phyloP scores from a whole-genome alignment of 2,329 filamentous ascomycete genomes.

The Trichoderma asperellum region DNA sequence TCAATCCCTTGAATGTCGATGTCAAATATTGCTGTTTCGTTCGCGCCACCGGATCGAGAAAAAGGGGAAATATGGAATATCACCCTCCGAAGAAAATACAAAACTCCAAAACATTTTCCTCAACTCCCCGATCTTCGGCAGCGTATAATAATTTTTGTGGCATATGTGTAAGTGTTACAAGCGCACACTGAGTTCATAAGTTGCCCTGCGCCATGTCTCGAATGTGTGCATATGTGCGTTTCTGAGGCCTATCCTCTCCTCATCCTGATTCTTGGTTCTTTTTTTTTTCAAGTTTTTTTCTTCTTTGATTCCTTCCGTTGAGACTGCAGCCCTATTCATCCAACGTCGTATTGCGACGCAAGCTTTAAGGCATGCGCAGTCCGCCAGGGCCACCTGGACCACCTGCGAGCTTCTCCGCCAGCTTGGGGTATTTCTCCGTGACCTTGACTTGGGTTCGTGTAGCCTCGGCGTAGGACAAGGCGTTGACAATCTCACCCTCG shows the following conservation, averaged over 20 bases:
- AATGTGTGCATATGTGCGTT: slow-evolving; percentile 12
- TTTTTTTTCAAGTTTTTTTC: not conserved
- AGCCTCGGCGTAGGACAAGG: slow-evolving; percentile 93
- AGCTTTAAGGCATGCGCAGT: slow-evolving; percentile 43
- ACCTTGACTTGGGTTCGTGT: slow-evolving; percentile 95
- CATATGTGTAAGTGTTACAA: slow-evolving; percentile 23
- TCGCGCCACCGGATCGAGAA: not conserved
- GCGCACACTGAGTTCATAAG: slow-evolving; percentile 1
- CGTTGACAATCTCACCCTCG: slow-evolving; percentile 94
- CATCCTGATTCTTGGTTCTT: not conserved
- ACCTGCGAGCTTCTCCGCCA: slow-evolving; percentile 67
- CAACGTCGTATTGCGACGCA: not conserved
- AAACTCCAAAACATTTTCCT: slow-evolving; percentile 16
- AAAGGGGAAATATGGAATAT: not conserved
- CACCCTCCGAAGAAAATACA: not conserved
- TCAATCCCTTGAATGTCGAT: slow-evolving; percentile 2
- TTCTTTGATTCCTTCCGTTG: not conserved
- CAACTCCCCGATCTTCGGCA: slow-evolving; percentile 15
- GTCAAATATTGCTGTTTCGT: not conserved
- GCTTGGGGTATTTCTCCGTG: slow-evolving; percentile 81
- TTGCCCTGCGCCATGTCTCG: not conserved
- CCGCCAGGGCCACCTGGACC: slow-evolving; percentile 42
- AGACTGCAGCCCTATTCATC: not conserved
- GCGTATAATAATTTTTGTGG: not conserved
- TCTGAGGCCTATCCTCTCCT: not conserved